Evolutionary conservation across 768 basidiomycete genomes (phyloP), one percentile per base, ranked within the genome.

Genomic region (Serendipita indica): DNA sequence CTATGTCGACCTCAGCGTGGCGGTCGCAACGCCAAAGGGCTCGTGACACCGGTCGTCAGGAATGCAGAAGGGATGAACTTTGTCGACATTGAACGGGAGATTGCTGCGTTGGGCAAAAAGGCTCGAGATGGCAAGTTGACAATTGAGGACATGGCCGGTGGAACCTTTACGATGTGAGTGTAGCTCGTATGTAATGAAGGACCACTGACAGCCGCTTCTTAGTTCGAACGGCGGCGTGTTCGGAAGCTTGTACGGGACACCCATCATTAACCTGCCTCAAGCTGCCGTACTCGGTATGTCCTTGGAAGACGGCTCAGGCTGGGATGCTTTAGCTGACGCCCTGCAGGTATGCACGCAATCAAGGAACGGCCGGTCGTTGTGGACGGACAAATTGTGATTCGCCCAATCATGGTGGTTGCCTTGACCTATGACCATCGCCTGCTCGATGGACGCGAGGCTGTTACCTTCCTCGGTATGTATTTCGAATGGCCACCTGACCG

Each of bases 171-270:
- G 63, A 97, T 97, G 90, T 91, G 64, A 63, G 85, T 74, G 34
- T 49, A 32, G 7, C 61, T 32, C 58, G 16, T 25, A 33, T 27
- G 7, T 27, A 12, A 7, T n/a, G 20, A 49, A 34, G 34, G 57
- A 59, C 22, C 33, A 10, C 28, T 2, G 28, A 20, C 14, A 61
- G 30, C 60, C 27, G 49, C 39, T 41, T 60, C 34, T 62, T 22
- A 94, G 91, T 71, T 98, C 96, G 37, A 99, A 99, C 68, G 96
- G 94, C 43, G 94, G 94, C 65, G 94, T 99, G 69, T 99, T 99
- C 67, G 94, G 94, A 41, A 94, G 90, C 52, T 74, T 99, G 52
- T 96, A 85, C 67, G 94, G 94, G 37, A 99, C 94, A n/a, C 94
- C 94, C 34, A 99, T 99, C 68, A 94, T 98, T 73, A 98, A 97